Percentiles rank a stretch among this genome's conserved stretches.
Evolutionary conservation across 2,329 filamentous ascomycete genomes (phyloP).

Genomic region (Harringtonia lauricola): DNA sequence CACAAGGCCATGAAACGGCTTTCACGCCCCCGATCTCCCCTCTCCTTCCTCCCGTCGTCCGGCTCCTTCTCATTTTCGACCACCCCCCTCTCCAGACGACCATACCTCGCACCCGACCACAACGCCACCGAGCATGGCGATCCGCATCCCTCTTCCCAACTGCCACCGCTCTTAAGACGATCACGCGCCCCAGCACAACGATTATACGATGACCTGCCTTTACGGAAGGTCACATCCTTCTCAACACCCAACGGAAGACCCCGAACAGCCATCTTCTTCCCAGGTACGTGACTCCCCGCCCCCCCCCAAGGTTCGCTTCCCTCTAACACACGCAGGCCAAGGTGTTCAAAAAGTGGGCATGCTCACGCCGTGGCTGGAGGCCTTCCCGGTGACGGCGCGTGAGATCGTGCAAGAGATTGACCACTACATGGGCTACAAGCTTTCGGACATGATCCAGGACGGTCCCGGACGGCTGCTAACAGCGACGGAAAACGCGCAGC

Average conservation of each 20-base stretch:
- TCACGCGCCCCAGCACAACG: too few relatives aligned
- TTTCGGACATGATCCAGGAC: constrained; percentile 68
- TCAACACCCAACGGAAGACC: constrained; percentile 12
- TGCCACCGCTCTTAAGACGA: too few relatives aligned
- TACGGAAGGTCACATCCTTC: constrained; percentile 2
- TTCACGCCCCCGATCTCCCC: constrained; percentile 1
- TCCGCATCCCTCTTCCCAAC: too few relatives aligned
- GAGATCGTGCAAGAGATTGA: constrained; percentile 83
- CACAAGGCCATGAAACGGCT: constrained; percentile 7
- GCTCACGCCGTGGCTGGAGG: constrained; percentile 74
- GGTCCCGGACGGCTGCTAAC: constrained; percentile 71
- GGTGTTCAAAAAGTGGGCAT: constrained; percentile 85
- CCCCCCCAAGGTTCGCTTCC: neutral
- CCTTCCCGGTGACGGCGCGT: constrained; percentile 67
- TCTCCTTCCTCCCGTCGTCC: neutral
- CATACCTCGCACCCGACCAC: too few relatives aligned
- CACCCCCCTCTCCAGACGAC: too few relatives aligned
- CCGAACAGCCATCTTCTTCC: constrained; percentile 50
- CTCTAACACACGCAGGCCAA: constrained; percentile 47
- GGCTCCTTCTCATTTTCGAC: neutral
- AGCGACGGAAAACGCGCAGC: constrained; percentile 78
- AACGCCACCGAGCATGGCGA: too few relatives aligned
- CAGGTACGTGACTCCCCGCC: constrained; percentile 30
- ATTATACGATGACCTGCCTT: too few relatives aligned
- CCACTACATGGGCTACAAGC: constrained; percentile 57